A percentile compares a stretch with the other conserved stretches of the same genome.
These are phyloP conservation scores for Ramaria sp. DNA, from an alignment of 768 basidiomycete species.

Conservation along the genomic window DNA sequence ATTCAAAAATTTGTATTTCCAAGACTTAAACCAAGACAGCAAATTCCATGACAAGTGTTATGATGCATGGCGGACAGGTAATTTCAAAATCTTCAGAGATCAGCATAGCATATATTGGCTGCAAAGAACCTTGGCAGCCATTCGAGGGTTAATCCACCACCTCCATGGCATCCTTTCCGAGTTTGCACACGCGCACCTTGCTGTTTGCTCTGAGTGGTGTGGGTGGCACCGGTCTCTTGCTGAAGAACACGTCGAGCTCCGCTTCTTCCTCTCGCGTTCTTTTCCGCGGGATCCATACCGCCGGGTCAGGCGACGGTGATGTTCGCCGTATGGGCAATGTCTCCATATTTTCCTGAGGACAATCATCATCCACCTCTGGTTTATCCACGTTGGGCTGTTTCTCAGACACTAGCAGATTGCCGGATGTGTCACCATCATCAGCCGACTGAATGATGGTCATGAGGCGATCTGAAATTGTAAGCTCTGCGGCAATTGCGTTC, in stretches of 20 bases:
- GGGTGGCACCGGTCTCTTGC: neutral
- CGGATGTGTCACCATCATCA: neutral
- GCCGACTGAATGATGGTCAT: neutral
- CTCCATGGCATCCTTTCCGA: slow-evolving; percentile 1
- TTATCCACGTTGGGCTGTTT: neutral
- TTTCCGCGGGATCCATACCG: neutral
- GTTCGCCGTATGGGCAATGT: neutral
- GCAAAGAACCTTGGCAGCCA: too few relatives aligned
- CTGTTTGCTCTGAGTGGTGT: neutral
- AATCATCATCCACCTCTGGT: neutral
- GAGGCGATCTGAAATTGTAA: neutral
- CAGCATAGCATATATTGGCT: too few relatives aligned
- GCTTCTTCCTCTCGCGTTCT: neutral
- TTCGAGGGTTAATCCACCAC: slow-evolving; percentile 3
- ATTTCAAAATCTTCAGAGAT: too few relatives aligned
- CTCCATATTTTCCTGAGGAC: neutral
- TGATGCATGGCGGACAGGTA: too few relatives aligned
- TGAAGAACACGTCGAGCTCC: neutral
- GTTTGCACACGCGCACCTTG: neutral
- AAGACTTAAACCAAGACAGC: too few relatives aligned
- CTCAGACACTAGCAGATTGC: neutral
- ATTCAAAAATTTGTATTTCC: too few relatives aligned
- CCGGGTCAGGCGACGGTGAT: neutral
- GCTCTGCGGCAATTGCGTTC: neutral
- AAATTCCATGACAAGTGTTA: too few relatives aligned